Percentiles rank a stretch among this genome's conserved stretches.
Evolutionary conservation across 2,329 filamentous ascomycete genomes (phyloP).

Genomic region (Pseudocercospora ulei): DNA sequence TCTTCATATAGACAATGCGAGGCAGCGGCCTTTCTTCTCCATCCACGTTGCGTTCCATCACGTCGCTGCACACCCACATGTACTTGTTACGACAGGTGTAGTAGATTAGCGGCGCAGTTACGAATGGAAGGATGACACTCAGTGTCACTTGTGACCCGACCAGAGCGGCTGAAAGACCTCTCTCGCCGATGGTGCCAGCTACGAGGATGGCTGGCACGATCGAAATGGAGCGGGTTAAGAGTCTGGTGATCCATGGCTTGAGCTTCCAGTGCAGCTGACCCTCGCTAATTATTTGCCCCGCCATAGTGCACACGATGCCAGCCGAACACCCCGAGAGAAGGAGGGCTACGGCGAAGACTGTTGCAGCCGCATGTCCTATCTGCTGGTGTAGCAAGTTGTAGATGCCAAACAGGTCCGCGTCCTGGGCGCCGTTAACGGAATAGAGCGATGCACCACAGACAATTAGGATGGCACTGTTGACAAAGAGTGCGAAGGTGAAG

Average conservation of each 20-base stretch:
- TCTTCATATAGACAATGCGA: slow-evolving; percentile 52
- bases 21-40: slow-evolving; percentile 3
- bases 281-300: slow-evolving; percentile 81
- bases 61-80: slow-evolving; percentile 54
- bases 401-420: slow-evolving; percentile 75
- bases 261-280: slow-evolving; percentile 68
- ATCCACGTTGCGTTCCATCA: slow-evolving; percentile 11
- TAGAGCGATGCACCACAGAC: slow-evolving; percentile 65
- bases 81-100: slow-evolving; percentile 71
- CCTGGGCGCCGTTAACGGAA: slow-evolving; percentile 46
- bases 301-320: slow-evolving; percentile 79
- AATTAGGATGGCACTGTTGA: slow-evolving; percentile 39
- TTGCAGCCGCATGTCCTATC: slow-evolving; percentile 65
- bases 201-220: slow-evolving; percentile 77
- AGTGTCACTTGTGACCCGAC: slow-evolving; percentile 70
- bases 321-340: slow-evolving; percentile 71
- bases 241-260: slow-evolving; percentile 65
- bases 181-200: slow-evolving; percentile 62
- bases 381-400: slow-evolving; percentile 59
- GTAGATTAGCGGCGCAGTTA: slow-evolving; percentile 73
- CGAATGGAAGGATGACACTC: slow-evolving; percentile 69
- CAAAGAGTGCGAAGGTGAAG: slow-evolving; percentile 39
- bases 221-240: slow-evolving; percentile 68
- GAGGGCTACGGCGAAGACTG: slow-evolving; percentile 72
- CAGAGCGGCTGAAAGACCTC: slow-evolving; percentile 60